Conservation (phyloP, 257 asterid genomes). For the Coffea eugenioides region DNA sequence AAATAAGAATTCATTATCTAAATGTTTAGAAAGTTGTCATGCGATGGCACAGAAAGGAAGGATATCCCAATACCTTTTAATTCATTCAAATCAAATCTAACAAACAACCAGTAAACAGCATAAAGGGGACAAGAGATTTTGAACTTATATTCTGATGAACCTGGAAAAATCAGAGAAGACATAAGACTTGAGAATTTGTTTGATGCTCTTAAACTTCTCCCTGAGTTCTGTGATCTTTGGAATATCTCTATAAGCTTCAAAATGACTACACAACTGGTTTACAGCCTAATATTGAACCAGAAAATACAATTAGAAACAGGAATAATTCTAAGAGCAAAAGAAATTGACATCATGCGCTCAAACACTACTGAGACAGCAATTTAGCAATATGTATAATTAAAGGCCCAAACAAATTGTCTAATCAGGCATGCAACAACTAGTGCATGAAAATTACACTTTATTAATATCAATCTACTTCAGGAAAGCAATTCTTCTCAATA, state of each 20-base stretch:
- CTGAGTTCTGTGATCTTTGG: conserved; percentile 92
- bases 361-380: neutral
- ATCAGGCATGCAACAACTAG: neutral
- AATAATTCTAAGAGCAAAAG: conserved; percentile 2
- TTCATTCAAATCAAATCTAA: neutral
- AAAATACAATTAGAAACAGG: conserved; percentile 24
- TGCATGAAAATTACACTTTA: neutral
- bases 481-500: neutral
- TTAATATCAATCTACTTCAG: neutral
- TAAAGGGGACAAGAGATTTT: conserved; percentile 4
- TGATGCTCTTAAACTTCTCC: conserved; percentile 91
- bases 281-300: conserved; percentile 70
- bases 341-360: neutral
- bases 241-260: conserved; percentile 92
- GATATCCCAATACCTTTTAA: neutral
- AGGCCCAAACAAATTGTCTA: neutral
- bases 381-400: neutral
- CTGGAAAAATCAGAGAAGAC: conserved; percentile 97
- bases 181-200: conserved; percentile 87
- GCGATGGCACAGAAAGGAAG: neutral
- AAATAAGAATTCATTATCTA: too few relatives aligned
- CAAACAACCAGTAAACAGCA: conserved; percentile 1
- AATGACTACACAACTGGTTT: conserved; percentile 93
- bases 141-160: conserved; percentile 37
- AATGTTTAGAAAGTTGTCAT: neutral